These are phyloP conservation scores for Vitis cinerea DNA, from an alignment of 164 flowering plant species.

Conservation along the genomic window DNA sequence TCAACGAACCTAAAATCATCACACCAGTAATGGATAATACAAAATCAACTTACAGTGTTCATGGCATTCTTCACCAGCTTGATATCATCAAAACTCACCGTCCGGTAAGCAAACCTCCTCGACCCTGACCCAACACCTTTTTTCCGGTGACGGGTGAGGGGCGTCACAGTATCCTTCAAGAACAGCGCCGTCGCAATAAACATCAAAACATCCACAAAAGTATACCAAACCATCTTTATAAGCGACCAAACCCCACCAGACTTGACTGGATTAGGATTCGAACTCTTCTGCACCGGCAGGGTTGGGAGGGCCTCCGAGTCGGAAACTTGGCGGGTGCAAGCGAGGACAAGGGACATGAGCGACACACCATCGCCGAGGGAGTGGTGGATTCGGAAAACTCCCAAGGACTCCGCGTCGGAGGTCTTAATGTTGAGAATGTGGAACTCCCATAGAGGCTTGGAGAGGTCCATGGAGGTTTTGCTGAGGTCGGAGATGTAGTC, in stretches of 20 bases:
- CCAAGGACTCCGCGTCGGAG: constrained; percentile 41
- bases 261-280: no score
- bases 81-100: constrained; percentile 55
- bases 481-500: constrained; percentile 43
- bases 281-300: constrained; percentile 27
- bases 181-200: constrained; percentile 34
- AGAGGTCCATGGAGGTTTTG: constrained; percentile 35
- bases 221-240: constrained; percentile 34
- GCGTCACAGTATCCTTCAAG: constrained; percentile 48
- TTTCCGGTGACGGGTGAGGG: constrained; percentile 26
- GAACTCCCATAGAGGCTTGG: constrained; percentile 69
- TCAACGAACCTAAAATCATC: no score
- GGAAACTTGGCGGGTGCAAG: constrained; percentile 46
- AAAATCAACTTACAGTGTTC: constrained; percentile 31
- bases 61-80: constrained; percentile 52
- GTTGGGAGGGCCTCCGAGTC: constrained; percentile 52
- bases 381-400: constrained; percentile 56
- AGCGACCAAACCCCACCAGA: constrained; percentile 22
- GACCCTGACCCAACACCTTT: constrained; percentile 23
- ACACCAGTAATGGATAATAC: no score
- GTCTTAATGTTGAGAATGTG: constrained; percentile 60
- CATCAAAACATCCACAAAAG: constrained; percentile 36
- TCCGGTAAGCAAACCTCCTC: constrained; percentile 39
- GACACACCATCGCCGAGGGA: constrained; percentile 76
- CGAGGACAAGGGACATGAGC: constrained; percentile 53